Conservation (phyloP, 495 filamentous ascomycete genomes). For the Penicillium lagena region DNA sequence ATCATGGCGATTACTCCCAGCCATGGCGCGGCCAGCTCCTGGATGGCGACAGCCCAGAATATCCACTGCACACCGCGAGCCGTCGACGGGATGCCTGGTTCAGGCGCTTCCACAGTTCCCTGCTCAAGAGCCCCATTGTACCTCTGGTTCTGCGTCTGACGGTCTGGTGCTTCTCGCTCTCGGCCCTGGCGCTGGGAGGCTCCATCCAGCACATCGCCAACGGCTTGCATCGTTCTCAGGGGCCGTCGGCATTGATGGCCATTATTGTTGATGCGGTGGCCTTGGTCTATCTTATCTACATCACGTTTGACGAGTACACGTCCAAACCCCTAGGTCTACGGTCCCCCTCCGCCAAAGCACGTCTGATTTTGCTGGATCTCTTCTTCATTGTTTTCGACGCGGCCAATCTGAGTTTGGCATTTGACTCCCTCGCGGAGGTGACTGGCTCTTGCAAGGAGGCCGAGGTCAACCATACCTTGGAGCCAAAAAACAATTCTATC, state of each 20-base stretch:
- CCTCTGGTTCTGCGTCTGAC: slow-evolving; percentile 77
- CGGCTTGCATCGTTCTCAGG: slow-evolving; percentile 40
- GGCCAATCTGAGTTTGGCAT: slow-evolving; percentile 83
- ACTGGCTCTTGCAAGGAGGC: slow-evolving; percentile 50
- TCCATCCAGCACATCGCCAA: slow-evolving; percentile 62
- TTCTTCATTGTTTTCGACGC: slow-evolving; percentile 96
- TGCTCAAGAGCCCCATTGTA: slow-evolving; percentile 76
- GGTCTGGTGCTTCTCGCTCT: slow-evolving; percentile 73
- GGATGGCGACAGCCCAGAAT: slow-evolving; percentile 39
- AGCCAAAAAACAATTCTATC: slow-evolving; percentile 44
- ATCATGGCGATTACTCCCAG: slow-evolving; percentile 46
- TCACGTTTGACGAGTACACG: slow-evolving; percentile 95
- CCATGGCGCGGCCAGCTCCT: slow-evolving; percentile 49
- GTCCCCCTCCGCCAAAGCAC: slow-evolving; percentile 73
- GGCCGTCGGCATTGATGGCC: slow-evolving; percentile 79
- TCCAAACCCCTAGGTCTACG: slow-evolving; percentile 87
- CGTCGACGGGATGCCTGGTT: slow-evolving; percentile 47
- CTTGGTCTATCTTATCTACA: slow-evolving; percentile 82
- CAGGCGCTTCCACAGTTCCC: slow-evolving; percentile 46
- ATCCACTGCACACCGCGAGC: slow-evolving; percentile 29
- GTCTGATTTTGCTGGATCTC: slow-evolving; percentile 82
- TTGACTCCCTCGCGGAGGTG: slow-evolving; percentile 71
- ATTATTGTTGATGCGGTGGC: slow-evolving; percentile 86
- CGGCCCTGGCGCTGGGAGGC: slow-evolving; percentile 73
- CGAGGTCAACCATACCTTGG: slow-evolving; percentile 29